Percentiles rank a stretch among this genome's conserved stretches.
Evolutionary conservation across 2,329 filamentous ascomycete species (phyloP).

Genomic region (Aspergillus neoniger): DNA sequence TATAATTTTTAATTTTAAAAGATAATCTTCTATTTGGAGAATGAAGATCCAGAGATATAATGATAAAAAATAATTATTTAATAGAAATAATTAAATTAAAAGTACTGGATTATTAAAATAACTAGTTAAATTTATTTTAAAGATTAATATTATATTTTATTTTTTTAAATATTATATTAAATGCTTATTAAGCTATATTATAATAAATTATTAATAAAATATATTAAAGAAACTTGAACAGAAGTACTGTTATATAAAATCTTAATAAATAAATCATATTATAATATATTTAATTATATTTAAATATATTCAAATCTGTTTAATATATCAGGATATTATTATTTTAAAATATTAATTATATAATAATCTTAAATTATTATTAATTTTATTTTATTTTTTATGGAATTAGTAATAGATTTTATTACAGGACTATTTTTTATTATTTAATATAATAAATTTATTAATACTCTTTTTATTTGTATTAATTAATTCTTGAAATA

Average conservation of each 20-base stretch:
- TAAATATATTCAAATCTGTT: neutral
- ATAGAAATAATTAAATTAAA: neutral
- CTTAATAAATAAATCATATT: neutral
- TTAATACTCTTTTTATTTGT: neutral
- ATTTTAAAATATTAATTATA: neutral
- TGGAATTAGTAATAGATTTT: neutral
- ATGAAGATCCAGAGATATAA: neutral
- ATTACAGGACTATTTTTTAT: neutral
- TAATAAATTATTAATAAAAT: neutral
- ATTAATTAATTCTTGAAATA: too few relatives aligned
- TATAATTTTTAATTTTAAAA: neutral
- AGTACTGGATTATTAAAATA: neutral
- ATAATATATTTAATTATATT: neutral
- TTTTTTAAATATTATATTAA: neutral
- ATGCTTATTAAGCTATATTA: neutral
- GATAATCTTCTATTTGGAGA: neutral
- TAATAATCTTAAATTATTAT: neutral
- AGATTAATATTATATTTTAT: neutral
- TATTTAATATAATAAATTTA: neutral
- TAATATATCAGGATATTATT: neutral
- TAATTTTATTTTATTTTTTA: neutral
- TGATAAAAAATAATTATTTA: neutral
- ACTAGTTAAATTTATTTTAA: neutral
- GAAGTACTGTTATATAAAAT: neutral
- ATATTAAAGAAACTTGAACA: neutral